A percentile compares a stretch with the other conserved stretches of the same genome.
phyloP scores from a whole-genome alignment of 305 asterid species.

The Salvia sclarea region DNA sequence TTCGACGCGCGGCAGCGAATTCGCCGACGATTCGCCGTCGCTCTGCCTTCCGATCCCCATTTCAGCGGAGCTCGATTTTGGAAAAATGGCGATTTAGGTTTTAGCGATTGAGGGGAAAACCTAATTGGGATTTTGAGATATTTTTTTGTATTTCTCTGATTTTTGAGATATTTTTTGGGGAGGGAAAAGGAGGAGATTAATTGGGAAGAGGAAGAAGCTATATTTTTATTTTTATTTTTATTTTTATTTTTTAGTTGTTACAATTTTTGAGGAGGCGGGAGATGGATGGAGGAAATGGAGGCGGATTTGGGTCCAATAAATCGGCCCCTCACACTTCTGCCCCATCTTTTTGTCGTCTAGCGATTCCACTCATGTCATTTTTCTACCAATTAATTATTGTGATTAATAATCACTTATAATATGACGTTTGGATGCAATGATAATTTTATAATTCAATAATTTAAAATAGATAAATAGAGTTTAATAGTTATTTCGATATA shows the following conservation, averaged over 20 bases:
- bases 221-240: not conserved
- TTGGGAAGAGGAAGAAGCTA: not conserved
- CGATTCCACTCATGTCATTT: too few species aligned
- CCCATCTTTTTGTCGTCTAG: not conserved
- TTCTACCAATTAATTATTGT: too few species aligned
- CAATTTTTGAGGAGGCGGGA: not conserved
- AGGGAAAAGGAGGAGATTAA: not conserved
- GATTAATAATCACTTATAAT: too few species aligned
- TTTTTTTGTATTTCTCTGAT: too few species aligned
- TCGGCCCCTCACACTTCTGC: not conserved
- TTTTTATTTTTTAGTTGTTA: too few species aligned
- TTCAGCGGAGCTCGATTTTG: not conserved
- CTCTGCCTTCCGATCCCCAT: conserved; percentile 43
- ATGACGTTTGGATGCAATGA: too few species aligned
- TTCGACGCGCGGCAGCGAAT: conserved; percentile 62
- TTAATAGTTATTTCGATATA: too few species aligned
- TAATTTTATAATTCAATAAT: too few species aligned
- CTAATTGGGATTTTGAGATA: not conserved
- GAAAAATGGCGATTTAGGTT: not conserved
- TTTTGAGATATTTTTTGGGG: not conserved
- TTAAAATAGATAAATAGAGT: too few species aligned
- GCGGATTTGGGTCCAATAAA: not conserved
- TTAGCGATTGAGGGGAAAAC: not conserved
- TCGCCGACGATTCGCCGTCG: conserved; percentile 57
- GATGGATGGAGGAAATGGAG: conserved; percentile 8